Evolutionary conservation across 805 yeast genomes (phyloP).

Genomic region (Saccharomycopsis oosterbeekiorum): DNA sequence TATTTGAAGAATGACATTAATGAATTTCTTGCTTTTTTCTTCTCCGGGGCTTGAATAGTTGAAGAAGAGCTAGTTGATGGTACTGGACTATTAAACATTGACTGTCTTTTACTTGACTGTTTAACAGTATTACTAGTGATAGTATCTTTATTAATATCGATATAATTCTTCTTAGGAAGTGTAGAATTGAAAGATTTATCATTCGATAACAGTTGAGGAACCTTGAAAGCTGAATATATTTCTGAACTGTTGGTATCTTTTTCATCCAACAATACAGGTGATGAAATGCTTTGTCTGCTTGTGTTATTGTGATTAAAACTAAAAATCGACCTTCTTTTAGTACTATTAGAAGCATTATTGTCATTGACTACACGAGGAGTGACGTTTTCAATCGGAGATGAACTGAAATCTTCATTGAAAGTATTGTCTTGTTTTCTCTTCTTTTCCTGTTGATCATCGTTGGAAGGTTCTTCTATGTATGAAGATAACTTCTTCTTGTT

Average conservation of each 20-base stretch:
- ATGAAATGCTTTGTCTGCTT: constrained; percentile 7
- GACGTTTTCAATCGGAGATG: background rate
- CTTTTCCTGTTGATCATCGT: background rate
- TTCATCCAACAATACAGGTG: constrained; percentile 3
- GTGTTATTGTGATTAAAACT: constrained; percentile 6
- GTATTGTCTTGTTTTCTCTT: background rate
- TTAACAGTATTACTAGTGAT: background rate
- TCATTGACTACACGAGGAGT: background rate
- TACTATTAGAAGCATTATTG: background rate
- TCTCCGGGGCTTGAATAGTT: background rate
- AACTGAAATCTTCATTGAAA: constrained; percentile 11
- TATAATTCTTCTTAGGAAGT: background rate
- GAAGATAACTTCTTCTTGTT: background rate
- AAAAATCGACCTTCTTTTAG: constrained; percentile 12
- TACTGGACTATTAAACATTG: background rate
- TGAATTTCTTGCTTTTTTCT: constrained; percentile 12
- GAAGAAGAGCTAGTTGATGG: background rate
- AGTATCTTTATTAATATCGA: background rate
- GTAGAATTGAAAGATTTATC: background rate
- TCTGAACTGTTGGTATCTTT: background rate
- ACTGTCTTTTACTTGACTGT: background rate
- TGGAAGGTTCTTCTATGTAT: background rate
- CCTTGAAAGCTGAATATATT: background rate
- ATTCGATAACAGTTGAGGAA: background rate
- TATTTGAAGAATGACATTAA: constrained; percentile 15